phyloP scores from a whole-genome alignment of 2,329 filamentous ascomycete species.

The Fusarium sublunatum region DNA sequence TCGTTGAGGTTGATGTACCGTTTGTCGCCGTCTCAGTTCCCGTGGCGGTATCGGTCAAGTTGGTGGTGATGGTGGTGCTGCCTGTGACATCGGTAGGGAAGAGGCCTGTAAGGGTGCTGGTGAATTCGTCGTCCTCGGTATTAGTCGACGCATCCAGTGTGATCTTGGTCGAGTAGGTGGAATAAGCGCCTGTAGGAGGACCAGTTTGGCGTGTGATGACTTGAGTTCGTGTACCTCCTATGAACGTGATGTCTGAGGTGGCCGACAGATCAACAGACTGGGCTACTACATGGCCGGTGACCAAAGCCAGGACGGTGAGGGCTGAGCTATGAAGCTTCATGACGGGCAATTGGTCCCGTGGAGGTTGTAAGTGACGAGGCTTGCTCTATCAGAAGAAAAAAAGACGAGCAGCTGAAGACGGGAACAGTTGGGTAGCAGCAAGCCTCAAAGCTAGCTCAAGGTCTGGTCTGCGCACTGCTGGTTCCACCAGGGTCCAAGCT shows the following conservation, averaged over 20 bases:
- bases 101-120: constrained; percentile 59
- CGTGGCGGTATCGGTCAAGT: constrained; percentile 54
- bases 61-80: constrained; percentile 50
- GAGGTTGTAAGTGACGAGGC: not conserved
- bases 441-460: constrained; percentile 14
- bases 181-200: constrained; percentile 46
- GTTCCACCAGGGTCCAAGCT: not conserved
- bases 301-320: constrained; percentile 41
- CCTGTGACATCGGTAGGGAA: constrained; percentile 52
- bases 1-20: constrained; percentile 45
- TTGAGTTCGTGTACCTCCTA: constrained; percentile 53
- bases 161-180: constrained; percentile 44
- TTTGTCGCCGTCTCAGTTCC: constrained; percentile 47
- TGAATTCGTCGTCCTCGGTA: constrained; percentile 47
- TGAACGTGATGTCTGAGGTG: constrained; percentile 52
- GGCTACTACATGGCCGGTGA: constrained; percentile 40
- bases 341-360: constrained; percentile 7
- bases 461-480: constrained; percentile 7
- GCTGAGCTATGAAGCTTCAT: constrained; percentile 44
- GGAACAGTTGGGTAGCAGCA: constrained; percentile 22
- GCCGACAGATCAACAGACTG: constrained; percentile 48
- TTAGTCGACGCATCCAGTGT: constrained; percentile 30
- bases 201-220: constrained; percentile 52
- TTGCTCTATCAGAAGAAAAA: constrained; percentile 6
- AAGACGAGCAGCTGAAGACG: constrained; percentile 6